Evolutionary conservation across 164 flowering plant genomes (phyloP).

Genomic region (Macadamia integrifolia): DNA sequence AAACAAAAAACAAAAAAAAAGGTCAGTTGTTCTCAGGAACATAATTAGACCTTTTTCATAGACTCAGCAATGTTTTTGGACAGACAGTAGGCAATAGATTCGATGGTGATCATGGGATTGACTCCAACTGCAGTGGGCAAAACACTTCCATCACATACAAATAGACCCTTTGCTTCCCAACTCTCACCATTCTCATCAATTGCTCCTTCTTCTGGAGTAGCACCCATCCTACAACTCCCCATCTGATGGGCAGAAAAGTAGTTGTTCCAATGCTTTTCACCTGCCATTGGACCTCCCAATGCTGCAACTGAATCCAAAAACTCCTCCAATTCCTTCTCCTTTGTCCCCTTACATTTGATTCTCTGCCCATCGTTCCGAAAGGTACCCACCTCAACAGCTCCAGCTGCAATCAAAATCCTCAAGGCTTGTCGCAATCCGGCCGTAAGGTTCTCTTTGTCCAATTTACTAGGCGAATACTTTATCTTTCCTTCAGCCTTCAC

Average conservation of each 20-base stretch:
- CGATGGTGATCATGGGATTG: conserved; percentile 46
- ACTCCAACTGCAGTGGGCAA: conserved; percentile 41
- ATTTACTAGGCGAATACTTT: conserved; percentile 13
- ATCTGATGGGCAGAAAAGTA: conserved; percentile 39
- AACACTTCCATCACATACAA: conserved; percentile 40
- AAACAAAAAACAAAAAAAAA: too few relatives aligned
- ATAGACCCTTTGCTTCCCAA: conserved; percentile 43
- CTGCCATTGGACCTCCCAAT: conserved; percentile 17
- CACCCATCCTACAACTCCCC: conserved; percentile 46
- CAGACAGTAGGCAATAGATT: conserved; percentile 37
- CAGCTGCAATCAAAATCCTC: conserved; percentile 41
- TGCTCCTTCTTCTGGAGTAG: conserved; percentile 25
- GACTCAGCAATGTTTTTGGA: conserved; percentile 26
- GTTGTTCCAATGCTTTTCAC: conserved; percentile 21
- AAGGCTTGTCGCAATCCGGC: conserved; percentile 26
- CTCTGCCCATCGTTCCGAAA: conserved; percentile 31
- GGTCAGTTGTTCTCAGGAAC: too few relatives aligned
- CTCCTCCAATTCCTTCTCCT: conserved; percentile 28
- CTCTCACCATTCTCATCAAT: conserved; percentile 45
- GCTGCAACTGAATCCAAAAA: conserved; percentile 25
- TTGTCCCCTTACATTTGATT: conserved; percentile 25
- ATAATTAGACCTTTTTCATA: too few relatives aligned
- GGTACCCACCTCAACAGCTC: conserved; percentile 45
- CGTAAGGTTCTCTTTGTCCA: conserved; percentile 32
- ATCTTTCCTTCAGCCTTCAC: conserved; percentile 29